Conservation (phyloP, 1,284 basidiomycete genomes). For the Testicularia cyperi region DNA sequence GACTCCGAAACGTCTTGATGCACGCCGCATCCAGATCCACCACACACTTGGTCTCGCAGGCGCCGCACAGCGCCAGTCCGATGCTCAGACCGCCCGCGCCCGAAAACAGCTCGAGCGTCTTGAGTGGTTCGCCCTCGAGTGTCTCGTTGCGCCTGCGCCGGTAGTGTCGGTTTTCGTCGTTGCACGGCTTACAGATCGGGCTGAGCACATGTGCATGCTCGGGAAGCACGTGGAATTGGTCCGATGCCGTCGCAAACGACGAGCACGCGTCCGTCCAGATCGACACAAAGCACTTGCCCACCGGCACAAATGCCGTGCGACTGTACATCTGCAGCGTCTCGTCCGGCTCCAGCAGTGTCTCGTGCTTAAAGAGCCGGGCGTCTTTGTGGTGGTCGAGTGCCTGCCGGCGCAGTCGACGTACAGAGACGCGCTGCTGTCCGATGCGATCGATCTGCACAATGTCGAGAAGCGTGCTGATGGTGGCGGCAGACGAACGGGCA, state of each 20-base stretch:
- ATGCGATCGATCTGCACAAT: constrained; percentile 12
- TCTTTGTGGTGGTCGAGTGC: neutral
- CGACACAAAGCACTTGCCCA: constrained; percentile 8
- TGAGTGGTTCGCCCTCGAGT: neutral
- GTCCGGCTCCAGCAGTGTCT: constrained; percentile 8
- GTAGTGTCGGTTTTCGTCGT: neutral
- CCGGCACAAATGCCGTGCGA: neutral
- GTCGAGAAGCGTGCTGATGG: constrained; percentile 1
- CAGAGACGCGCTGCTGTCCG: neutral
- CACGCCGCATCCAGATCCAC: constrained; percentile 13
- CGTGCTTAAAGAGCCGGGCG: constrained; percentile 11
- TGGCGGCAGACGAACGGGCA: too few relatives aligned
- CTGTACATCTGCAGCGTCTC: neutral
- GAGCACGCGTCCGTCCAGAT: neutral
- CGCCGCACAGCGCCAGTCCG: constrained; percentile 21
- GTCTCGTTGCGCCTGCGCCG: neutral
- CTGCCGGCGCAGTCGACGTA: constrained; percentile 7
- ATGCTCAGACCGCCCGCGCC: constrained; percentile 30
- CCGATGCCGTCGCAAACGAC: constrained; percentile 1
- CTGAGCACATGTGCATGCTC: constrained; percentile 1
- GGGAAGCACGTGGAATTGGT: constrained; percentile 6
- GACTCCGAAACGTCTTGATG: constrained; percentile 8
- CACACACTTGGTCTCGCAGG: constrained; percentile 20
- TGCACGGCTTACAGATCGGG: constrained; percentile 2
- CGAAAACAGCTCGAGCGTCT: constrained; percentile 19